Base-by-base conservation (phyloP, 306 rosid genomes). In the Quercus wislizeni region DNA sequence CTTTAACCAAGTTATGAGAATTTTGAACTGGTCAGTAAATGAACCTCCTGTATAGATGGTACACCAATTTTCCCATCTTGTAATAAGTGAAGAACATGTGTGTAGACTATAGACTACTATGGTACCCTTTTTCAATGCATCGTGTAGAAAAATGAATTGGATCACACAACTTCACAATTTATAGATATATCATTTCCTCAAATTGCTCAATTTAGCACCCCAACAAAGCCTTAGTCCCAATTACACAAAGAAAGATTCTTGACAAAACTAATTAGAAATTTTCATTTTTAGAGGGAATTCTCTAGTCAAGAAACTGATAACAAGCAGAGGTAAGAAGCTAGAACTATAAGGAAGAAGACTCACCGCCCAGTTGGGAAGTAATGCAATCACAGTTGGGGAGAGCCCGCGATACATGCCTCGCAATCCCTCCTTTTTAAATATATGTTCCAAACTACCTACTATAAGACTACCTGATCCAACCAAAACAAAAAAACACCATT, bases 301-400 rank as follows among this genome's bases (percentile, higher is more conserved):
- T 41, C 11, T 41, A 41, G 46, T 2, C 46, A 41, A 41, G 46
- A 41, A 41, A 8, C 46, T 41, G 46, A 41, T 41, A 41, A 41
- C 46, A 41, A 41, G 46, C 46, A 41, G 46, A 41, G 46, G 11
- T 0, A 41, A 41, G 46, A 41, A 41, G 46, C 46, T 41, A 49
- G 54, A 49, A 13, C 54, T 49, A 49, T 11, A 49, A 49, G 54
- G 54, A 63, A 74, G 21, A 52, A 18, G 55, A 86, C 98, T 93
- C 80, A 93, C 98, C 73, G 98, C 98, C 98, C 97, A 91, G 71
- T 91, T 93, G 27, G 98, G 95, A 83, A 93, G 97, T 74, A 93
- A 83, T 49, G 98, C 98, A 58, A 91, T 79, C 74, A 85, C 95
- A 55, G 98, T 93, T 18, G 98, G 98, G 71, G 97, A 69, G 57